Percentiles rank a stretch among this genome's conserved stretches.
phyloP scores from a whole-genome alignment of 768 basidiomycete genomes.

The Lentinula aciculospora region DNA sequence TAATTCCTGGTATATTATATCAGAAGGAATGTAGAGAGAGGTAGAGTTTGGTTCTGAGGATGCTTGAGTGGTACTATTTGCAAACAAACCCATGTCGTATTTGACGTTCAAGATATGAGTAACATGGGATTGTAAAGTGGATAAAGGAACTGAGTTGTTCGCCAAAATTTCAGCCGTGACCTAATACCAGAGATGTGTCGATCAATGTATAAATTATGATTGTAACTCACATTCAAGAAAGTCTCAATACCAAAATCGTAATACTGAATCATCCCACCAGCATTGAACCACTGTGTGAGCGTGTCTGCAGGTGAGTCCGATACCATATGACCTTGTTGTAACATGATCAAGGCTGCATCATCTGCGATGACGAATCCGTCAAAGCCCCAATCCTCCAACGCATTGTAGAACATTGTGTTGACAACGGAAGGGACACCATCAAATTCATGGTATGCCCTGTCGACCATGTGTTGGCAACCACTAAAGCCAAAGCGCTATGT shows the following conservation, averaged over 20 bases:
- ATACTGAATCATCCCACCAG: constrained; percentile 19
- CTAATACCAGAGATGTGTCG: not conserved
- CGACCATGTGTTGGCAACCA: not conserved
- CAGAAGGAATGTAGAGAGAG: constrained; percentile 13
- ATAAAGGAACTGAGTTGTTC: constrained; percentile 12
- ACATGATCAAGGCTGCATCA: constrained; percentile 14
- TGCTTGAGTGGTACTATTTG: not conserved
- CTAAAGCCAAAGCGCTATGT: not conserved
- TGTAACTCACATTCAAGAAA: constrained; percentile 16
- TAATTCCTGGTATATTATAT: constrained; percentile 12
- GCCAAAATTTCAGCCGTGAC: constrained; percentile 14
- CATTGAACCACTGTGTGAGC: constrained; percentile 21
- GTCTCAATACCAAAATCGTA: constrained; percentile 17
- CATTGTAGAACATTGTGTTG: constrained; percentile 17
- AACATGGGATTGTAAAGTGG: constrained; percentile 16
- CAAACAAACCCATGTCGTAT: constrained; percentile 16
- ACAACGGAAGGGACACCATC: constrained; percentile 19
- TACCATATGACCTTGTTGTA: constrained; percentile 14
- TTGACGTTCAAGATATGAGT: constrained; percentile 16
- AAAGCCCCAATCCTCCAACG: constrained; percentile 19
- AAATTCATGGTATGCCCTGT: constrained; percentile 21
- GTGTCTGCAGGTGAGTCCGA: constrained; percentile 17
- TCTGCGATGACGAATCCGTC: constrained; percentile 12
- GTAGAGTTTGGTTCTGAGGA: constrained; percentile 9
- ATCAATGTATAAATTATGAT: too few relatives aligned